Conservation (phyloP, 2,329 filamentous ascomycete species). For the Aspergillus sergii region DNA sequence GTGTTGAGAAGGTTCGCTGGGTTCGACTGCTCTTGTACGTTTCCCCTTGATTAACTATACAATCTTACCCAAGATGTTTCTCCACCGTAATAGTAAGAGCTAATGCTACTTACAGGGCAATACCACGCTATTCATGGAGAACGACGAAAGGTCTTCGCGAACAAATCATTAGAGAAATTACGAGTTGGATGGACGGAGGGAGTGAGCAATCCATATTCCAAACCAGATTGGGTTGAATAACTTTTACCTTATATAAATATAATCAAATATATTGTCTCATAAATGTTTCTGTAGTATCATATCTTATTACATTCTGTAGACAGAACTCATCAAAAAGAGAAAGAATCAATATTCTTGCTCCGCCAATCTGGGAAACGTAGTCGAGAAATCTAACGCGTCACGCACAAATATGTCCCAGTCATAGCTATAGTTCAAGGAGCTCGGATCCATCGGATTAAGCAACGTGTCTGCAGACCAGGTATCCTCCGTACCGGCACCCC, state of each 20-base stretch:
- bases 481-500: not conserved
- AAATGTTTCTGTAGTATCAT: rapidly evolving
- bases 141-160: not conserved
- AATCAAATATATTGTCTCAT: not conserved
- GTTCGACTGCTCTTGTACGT: not conserved
- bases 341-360: not conserved
- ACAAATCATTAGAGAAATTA: not conserved
- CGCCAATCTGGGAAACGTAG: not conserved
- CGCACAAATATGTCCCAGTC: not conserved
- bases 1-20: not conserved
- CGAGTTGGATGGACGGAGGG: not conserved
- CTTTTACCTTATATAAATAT: not conserved
- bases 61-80: not conserved
- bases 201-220: not conserved
- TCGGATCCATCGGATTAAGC: not conserved
- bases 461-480: not conserved
- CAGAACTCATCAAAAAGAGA: not conserved
- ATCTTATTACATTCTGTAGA: not conserved
- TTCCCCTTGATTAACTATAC: rapidly evolving
- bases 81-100: not conserved
- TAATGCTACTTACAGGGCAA: not conserved
- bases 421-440: not conserved
- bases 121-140: not conserved
- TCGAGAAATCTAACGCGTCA: not conserved
- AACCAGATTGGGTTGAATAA: not conserved